These are phyloP conservation scores for Apostasia shenzhenica DNA, from an alignment of 106 monocot genomes.

Conservation along the genomic window DNA sequence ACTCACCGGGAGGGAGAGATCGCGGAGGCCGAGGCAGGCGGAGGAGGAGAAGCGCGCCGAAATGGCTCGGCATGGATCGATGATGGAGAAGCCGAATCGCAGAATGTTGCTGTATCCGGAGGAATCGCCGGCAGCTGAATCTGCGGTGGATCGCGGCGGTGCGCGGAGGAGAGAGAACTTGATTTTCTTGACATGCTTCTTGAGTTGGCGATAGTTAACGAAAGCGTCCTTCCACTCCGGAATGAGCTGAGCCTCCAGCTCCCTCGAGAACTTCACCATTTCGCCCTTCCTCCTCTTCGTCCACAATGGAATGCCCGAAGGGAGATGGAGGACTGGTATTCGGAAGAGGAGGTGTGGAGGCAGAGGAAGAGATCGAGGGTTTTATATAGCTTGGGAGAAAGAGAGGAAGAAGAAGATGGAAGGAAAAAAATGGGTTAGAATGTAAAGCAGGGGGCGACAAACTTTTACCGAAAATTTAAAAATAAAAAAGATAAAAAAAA, in stretches of 20 bases:
- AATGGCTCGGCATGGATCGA: constrained; percentile 41
- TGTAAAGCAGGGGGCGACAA: too few relatives aligned
- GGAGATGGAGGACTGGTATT: too few relatives aligned
- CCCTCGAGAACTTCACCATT: constrained; percentile 92
- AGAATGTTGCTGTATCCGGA: not conserved
- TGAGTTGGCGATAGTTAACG: constrained; percentile 87
- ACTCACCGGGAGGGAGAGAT: not conserved
- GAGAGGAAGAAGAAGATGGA: too few relatives aligned
- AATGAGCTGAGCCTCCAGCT: constrained; percentile 87
- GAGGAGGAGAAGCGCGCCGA: constrained; percentile 10
- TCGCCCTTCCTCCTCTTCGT: constrained; percentile 1
- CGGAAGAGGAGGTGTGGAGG: too few relatives aligned
- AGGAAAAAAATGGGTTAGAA: too few relatives aligned
- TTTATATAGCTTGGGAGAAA: too few relatives aligned
- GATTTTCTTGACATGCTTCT: constrained; percentile 90
- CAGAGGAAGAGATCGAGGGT: too few relatives aligned
- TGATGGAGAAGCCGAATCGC: constrained; percentile 36
- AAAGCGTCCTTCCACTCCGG: constrained; percentile 98
- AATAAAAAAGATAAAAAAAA: too few relatives aligned
- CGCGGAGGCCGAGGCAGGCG: not conserved
- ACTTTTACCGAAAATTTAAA: too few relatives aligned
- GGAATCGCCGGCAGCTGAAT: constrained; percentile 1
- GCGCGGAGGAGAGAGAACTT: constrained; percentile 39
- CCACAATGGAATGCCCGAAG: too few relatives aligned
- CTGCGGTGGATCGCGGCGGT: constrained; percentile 2